These are phyloP conservation scores for Aegilops tauschii DNA, from an alignment of 176 grass and related monocot genomes.

Conservation along the genomic window DNA sequence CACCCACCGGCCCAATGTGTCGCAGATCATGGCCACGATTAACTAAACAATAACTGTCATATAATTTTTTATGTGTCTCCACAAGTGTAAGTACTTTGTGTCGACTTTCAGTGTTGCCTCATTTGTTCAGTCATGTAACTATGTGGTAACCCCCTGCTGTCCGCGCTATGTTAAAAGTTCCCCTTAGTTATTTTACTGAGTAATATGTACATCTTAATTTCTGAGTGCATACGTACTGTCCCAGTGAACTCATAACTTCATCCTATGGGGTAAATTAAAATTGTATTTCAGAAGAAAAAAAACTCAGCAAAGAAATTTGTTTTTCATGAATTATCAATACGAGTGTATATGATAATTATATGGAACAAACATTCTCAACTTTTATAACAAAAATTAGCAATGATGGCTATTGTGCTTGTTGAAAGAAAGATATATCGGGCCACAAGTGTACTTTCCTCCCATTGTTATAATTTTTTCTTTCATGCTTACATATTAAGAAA, in stretches of 20 bases:
- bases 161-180: not conserved
- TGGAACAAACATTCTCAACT: no score
- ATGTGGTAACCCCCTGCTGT: not conserved
- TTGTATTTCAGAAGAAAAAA: no score
- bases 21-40: slow-evolving; percentile 1
- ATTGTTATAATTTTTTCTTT: no score
- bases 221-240: not conserved
- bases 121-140: not conserved
- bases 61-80: not conserved
- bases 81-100: not conserved
- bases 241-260: not conserved
- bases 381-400: no score
- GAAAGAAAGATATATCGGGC: no score
- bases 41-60: not conserved
- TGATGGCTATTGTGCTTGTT: no score
- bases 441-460: no score
- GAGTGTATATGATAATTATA: no score
- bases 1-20: slow-evolving; percentile 38
- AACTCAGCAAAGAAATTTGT: no score
- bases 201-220: not conserved
- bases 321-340: no score
- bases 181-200: no score
- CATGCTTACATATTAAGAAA: no score
- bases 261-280: not conserved
- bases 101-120: not conserved